Evolutionary conservation across 768 basidiomycete species (phyloP).

Genomic region (Lentinus tigrinus): DNA sequence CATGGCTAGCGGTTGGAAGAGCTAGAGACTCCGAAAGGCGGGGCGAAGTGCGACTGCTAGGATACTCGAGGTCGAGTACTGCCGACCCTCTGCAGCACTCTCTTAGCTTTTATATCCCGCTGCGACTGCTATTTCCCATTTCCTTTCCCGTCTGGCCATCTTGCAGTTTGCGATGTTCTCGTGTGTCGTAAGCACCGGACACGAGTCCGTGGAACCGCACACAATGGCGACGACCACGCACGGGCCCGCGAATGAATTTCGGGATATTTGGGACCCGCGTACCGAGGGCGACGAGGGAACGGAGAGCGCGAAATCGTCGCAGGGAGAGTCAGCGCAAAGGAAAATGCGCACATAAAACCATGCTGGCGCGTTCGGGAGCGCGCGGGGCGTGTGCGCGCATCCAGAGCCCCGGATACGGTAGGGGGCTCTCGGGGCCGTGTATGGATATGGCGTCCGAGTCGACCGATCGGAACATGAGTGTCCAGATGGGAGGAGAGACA

Average conservation of each 20-base stretch:
- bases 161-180: neutral
- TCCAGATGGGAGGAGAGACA: neutral
- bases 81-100: neutral
- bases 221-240: neutral
- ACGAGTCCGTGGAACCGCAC: neutral
- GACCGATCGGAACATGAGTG: neutral
- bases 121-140: neutral
- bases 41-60: neutral
- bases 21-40: neutral
- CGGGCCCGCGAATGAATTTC: neutral
- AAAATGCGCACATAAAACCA: neutral
- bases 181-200: neutral
- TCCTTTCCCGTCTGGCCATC: neutral
- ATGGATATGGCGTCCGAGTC: neutral
- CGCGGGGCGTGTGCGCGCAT: neutral
- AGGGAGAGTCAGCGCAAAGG: neutral
- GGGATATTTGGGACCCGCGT: neutral
- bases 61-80: constrained; percentile 1
- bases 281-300: neutral
- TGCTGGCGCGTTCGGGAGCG: neutral
- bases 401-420: neutral
- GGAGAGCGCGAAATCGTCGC: neutral
- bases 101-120: neutral
- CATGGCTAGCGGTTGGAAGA: neutral
- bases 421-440: neutral